These are phyloP conservation scores for Amaranthus cruentus DNA, from an alignment of 148 eudicot species.

Conservation along the genomic window DNA sequence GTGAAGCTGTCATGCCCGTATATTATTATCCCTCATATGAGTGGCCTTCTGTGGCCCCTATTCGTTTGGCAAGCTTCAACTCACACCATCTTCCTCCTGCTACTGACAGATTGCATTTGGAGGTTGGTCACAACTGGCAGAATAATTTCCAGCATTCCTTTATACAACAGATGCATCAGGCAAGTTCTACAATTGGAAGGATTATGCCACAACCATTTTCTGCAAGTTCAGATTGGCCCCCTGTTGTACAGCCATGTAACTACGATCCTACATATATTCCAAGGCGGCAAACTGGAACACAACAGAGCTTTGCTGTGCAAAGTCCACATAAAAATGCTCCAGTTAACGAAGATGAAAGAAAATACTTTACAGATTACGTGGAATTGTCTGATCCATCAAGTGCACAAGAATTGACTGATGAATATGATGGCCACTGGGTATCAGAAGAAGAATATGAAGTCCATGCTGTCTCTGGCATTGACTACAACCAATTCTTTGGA, in stretches of 20 bases:
- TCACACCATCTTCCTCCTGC: conserved; percentile 71
- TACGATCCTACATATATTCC: conserved; percentile 65
- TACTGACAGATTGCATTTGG: conserved; percentile 93
- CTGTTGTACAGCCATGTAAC: conserved; percentile 58
- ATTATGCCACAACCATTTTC: conserved; percentile 58
- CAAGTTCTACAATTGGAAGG: conserved; percentile 58
- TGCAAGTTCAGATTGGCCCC: conserved; percentile 83
- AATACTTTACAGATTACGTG: conserved; percentile 49
- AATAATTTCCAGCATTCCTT: conserved; percentile 64
- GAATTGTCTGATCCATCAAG: conserved; percentile 53
- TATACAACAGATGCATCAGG: conserved; percentile 55
- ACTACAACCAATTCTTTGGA: conserved; percentile 90
- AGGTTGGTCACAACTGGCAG: conserved; percentile 83
- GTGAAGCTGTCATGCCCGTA: conserved; percentile 40
- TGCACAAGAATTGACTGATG: conserved; percentile 63
- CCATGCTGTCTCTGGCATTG: conserved; percentile 66
- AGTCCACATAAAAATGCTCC: conserved; percentile 38
- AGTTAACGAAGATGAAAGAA: conserved; percentile 61
- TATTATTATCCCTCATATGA: conserved; percentile 73
- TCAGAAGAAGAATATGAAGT: conserved; percentile 91
- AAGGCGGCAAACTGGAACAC: conserved; percentile 61
- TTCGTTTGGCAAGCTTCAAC: conserved; percentile 54
- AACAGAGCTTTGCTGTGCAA: conserved; percentile 47
- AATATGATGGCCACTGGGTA: conserved; percentile 82
- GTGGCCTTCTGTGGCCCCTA: conserved; percentile 82